A percentile compares a stretch with the other conserved stretches of the same genome.
These are phyloP conservation scores for Citrus cavaleriei DNA, from an alignment of 345 rosid genomes.

Conservation along the genomic window DNA sequence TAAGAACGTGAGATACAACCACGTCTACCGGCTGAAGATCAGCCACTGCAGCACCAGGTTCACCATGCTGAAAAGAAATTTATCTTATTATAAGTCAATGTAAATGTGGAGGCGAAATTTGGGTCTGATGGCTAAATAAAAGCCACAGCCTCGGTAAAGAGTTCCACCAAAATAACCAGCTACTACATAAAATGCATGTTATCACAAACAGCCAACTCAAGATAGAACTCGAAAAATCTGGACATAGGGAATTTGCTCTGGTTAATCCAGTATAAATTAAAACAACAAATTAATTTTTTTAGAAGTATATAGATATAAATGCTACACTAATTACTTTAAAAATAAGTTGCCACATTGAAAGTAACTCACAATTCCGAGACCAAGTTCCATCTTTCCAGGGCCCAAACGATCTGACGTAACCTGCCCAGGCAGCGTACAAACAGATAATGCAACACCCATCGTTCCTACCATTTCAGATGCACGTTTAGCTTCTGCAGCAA, in stretches of 20 bases:
- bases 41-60: slow-evolving; percentile 89
- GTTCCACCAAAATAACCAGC: not conserved
- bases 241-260: not conserved
- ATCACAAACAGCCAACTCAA: not conserved
- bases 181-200: not conserved
- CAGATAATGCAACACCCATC: slow-evolving; percentile 92
- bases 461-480: slow-evolving; percentile 90
- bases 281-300: not conserved
- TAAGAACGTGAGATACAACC: slow-evolving; percentile 83
- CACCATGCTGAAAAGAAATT: slow-evolving; percentile 68
- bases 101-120: not conserved
- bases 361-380: slow-evolving; percentile 90
- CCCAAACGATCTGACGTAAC: slow-evolving; percentile 87
- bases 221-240: not conserved
- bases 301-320: no score
- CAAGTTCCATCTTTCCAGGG: slow-evolving; percentile 90
- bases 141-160: not conserved
- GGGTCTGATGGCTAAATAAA: not conserved
- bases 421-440: slow-evolving; percentile 88
- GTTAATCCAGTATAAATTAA: not conserved
- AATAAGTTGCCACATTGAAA: not conserved
- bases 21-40: slow-evolving; percentile 84
- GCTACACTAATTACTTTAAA: not conserved
- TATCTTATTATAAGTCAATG: not conserved
- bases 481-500: slow-evolving; percentile 72